Evolutionary conservation across 495 filamentous ascomycete species (phyloP), one percentile per base, ranked within the genome.

Genomic region (Aspergillus sparsus): DNA sequence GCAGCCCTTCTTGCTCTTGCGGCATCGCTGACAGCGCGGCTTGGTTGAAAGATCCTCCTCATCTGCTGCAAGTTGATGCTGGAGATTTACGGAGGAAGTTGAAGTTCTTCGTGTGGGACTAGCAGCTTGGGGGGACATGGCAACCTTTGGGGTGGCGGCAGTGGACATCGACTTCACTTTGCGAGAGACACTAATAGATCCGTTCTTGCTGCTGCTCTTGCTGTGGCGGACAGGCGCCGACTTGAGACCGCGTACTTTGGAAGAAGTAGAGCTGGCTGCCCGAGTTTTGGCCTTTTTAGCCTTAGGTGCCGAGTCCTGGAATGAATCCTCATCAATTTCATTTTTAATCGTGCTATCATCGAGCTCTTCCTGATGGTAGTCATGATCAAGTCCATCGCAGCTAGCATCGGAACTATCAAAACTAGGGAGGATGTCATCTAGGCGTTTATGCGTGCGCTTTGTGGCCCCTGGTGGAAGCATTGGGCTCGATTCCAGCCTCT

Each of bases 1-100:
- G 70, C 94, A 98, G 6, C 94, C 94, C 76, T 98, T 98, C 82
- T 98, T 98, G 72, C 93, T 97, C 84, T 98, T 98, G 61, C 94
- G 88, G 80, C 94, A 98, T 47, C 94, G 90, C 71, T 98, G 94
- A 81, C 94, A 98, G 63, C 94, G 93, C 33, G 94, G 94, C 75
- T 97, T 97, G 39, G 89, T 91, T 1, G 91, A 95, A 16, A 96
- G 77, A 63, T 96, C 92, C 50, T 95, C 91, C 45, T 96, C 90
- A 61, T 96, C 94, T 5, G 85, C 85, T 49, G 85, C 89, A 50
- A 92, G 85, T 62, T 84, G 82, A 53, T 87, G 82, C 62, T 88
- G 87, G 69, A 87, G 84, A 61, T 86, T 85, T 55, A 87, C 77
- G 11, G 83, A 80, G 16, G 89, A 87, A 6, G 85, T 82, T 35